Evolutionary conservation across 1,284 basidiomycete genomes (phyloP).

Genomic region (Fomitopsis pinicola): DNA sequence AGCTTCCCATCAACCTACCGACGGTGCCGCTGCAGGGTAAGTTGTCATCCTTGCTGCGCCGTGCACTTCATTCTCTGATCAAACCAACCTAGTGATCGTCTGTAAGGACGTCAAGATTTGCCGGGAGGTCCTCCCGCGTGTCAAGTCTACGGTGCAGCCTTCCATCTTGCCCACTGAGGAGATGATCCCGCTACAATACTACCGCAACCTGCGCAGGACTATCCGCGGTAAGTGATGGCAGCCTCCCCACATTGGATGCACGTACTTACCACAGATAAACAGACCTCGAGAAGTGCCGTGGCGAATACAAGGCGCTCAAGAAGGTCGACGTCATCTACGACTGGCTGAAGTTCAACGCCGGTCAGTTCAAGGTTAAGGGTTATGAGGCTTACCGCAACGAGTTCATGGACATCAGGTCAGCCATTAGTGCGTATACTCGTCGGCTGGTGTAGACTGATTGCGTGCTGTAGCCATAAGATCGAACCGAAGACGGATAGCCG

Average conservation of each 20-base stretch:
- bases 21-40: constrained; percentile 5
- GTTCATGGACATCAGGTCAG: neutral
- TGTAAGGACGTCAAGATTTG: constrained; percentile 1
- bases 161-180: neutral
- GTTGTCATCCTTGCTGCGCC: neutral
- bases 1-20: constrained; percentile 4
- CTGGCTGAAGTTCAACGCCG: constrained; percentile 2
- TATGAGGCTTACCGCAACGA: neutral
- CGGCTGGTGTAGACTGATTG: neutral
- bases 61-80: neutral
- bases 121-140: constrained; percentile 5
- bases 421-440: neutral
- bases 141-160: neutral
- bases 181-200: constrained; percentile 5
- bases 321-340: constrained; percentile 1
- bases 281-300: constrained; percentile 9
- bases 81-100: neutral
- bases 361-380: neutral
- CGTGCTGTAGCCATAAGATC: neutral
- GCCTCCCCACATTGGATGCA: neutral
- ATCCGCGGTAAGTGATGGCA: constrained; percentile 5
- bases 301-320: constrained; percentile 2
- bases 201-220: constrained; percentile 7
- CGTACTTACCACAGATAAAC: neutral
- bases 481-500: neutral